These are phyloP conservation scores for Colletotrichum falcatum DNA, from an alignment of 2,329 filamentous ascomycete species.

Conservation along the genomic window DNA sequence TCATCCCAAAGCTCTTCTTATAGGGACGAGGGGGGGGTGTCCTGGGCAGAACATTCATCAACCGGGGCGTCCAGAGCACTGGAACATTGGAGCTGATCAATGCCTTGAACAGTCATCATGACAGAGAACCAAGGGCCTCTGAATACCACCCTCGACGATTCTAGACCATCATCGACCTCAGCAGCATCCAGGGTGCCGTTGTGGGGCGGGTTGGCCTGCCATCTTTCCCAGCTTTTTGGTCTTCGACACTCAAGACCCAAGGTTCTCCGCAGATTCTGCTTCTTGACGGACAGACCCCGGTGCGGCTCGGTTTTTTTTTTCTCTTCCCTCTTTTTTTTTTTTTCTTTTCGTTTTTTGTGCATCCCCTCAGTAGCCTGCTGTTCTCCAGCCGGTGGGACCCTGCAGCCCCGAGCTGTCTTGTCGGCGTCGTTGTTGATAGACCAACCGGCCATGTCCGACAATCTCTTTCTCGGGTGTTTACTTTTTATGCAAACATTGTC, in stretches of 20 bases:
- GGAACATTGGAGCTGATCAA: constrained; percentile 26
- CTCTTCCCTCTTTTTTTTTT: background rate
- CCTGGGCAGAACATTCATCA: background rate
- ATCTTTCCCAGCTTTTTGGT: background rate
- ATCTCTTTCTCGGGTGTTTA: background rate
- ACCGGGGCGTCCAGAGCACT: constrained; percentile 14
- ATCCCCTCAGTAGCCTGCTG: background rate
- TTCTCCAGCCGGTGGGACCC: background rate
- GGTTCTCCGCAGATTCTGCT: constrained; percentile 11
- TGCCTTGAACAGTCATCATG: constrained; percentile 16
- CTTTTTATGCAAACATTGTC: background rate
- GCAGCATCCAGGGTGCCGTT: background rate
- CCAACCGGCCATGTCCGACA: constrained; percentile 16
- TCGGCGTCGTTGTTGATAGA: constrained; percentile 21
- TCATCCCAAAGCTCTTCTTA: constrained; percentile 9
- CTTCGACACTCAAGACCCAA: background rate
- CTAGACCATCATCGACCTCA: constrained; percentile 31
- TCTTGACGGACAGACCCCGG: background rate
- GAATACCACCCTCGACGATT: constrained; percentile 31
- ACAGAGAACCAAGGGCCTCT: constrained; percentile 3
- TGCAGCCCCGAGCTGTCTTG: background rate
- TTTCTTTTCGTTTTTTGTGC: background rate
- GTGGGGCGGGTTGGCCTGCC: constrained; percentile 2
- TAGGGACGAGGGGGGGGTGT: constrained; percentile 25
- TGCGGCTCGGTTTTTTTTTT: background rate